phyloP scores from a whole-genome alignment of 108 stramenopile species.

The Skeletonema menzelii region DNA sequence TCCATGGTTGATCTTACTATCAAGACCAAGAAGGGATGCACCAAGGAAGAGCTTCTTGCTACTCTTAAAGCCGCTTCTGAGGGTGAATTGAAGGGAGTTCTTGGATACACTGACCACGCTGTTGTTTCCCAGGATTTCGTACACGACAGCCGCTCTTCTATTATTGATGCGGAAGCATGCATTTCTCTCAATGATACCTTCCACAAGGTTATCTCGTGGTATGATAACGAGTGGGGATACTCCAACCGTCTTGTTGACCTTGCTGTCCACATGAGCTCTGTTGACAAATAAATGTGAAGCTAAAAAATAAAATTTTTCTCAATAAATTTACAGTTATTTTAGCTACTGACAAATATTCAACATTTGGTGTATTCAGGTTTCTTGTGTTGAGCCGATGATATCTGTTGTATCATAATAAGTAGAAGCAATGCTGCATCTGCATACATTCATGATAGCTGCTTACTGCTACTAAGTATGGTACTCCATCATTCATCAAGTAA shows the following conservation, averaged over 20 bases:
- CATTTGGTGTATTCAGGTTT: too few relatives aligned
- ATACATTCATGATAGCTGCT: too few relatives aligned
- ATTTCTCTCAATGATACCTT: conserved; percentile 94
- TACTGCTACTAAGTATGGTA: too few relatives aligned
- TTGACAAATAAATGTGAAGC: conserved; percentile 33
- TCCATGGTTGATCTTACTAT: conserved; percentile 96
- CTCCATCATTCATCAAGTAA: too few relatives aligned
- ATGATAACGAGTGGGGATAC: conserved; percentile 96
- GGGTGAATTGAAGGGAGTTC: conserved; percentile 89
- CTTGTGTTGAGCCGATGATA: too few relatives aligned
- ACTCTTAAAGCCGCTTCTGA: conserved; percentile 94
- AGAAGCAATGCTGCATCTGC: too few relatives aligned
- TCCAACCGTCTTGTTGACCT: conserved; percentile 94
- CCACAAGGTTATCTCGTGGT: conserved; percentile 99
- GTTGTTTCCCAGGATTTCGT: conserved; percentile 96
- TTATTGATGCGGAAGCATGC: conserved; percentile 92
- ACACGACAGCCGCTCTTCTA: conserved; percentile 80
- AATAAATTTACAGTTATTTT: neutral
- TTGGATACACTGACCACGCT: conserved; percentile 93
- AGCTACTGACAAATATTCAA: too few relatives aligned
- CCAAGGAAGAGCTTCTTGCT: conserved; percentile 86
- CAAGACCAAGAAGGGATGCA: conserved; percentile 86
- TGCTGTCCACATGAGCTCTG: conserved; percentile 74
- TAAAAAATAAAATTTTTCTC: neutral
- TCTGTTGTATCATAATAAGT: too few relatives aligned